Percentiles rank a stretch among this genome's conserved stretches.
Evolutionary conservation across 139 green algal genomes (phyloP).

Genomic region (Coccomyxa sp.): DNA sequence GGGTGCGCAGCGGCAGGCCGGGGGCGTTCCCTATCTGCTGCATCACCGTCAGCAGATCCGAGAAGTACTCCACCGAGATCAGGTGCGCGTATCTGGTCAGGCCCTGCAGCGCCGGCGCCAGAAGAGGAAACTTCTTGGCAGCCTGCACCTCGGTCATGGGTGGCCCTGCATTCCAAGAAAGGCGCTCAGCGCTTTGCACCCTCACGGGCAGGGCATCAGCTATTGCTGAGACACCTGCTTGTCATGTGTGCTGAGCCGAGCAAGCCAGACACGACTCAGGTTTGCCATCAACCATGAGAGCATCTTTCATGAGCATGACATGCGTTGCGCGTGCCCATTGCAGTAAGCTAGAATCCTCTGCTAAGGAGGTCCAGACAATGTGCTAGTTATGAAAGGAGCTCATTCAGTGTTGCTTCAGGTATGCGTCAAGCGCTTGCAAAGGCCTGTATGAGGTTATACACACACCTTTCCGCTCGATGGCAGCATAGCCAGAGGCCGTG

Average conservation of each 20-base stretch:
- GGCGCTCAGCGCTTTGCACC: neutral
- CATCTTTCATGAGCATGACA: too few relatives aligned
- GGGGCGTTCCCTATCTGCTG: slow-evolving; percentile 40
- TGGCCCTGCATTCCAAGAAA: neutral
- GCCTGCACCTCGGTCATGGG: neutral
- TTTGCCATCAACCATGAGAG: too few relatives aligned
- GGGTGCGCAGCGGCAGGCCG: slow-evolving; percentile 51
- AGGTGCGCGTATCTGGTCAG: slow-evolving; percentile 65
- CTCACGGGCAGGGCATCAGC: neutral
- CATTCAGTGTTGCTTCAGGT: too few relatives aligned
- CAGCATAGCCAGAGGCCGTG: slow-evolving; percentile 19
- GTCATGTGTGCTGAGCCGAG: too few relatives aligned
- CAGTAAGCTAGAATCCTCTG: too few relatives aligned
- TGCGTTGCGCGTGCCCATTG: too few relatives aligned
- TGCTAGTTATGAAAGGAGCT: too few relatives aligned
- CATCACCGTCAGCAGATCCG: slow-evolving; percentile 53
- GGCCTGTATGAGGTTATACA: neutral
- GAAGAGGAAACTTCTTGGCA: slow-evolving; percentile 56
- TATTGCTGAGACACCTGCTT: too few relatives aligned
- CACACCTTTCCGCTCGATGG: neutral
- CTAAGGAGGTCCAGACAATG: too few relatives aligned
- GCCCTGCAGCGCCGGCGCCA: slow-evolving; percentile 57
- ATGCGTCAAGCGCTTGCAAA: too few relatives aligned
- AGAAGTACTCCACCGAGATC: slow-evolving; percentile 79
- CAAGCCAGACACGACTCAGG: too few relatives aligned